A percentile compares a stretch with the other conserved stretches of the same genome.
phyloP scores from a whole-genome alignment of 441 rosid genomes.

The Capsella rubella region DNA sequence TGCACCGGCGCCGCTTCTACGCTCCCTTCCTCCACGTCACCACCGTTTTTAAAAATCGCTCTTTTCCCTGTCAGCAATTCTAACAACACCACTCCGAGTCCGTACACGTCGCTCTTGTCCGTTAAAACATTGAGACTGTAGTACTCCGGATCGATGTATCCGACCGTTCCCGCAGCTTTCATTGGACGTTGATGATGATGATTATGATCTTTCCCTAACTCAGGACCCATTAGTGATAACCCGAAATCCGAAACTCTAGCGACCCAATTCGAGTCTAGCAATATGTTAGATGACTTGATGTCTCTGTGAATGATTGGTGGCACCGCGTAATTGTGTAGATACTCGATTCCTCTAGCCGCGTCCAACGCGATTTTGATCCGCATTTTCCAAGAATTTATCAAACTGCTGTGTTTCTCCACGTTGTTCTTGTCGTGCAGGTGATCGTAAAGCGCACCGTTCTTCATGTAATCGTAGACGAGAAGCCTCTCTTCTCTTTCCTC shows the following conservation, averaged over 20 bases:
- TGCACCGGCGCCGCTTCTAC: slow-evolving; percentile 58
- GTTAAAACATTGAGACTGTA: slow-evolving; percentile 74
- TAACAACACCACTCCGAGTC: slow-evolving; percentile 81
- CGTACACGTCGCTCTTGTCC: slow-evolving; percentile 88
- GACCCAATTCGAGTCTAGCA: slow-evolving; percentile 73
- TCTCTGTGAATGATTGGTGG: slow-evolving; percentile 91
- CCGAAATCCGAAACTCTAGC: slow-evolving; percentile 95
- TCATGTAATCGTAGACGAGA: slow-evolving; percentile 88
- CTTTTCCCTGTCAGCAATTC: slow-evolving; percentile 87
- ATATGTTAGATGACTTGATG: slow-evolving; percentile 91
- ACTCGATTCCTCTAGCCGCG: slow-evolving; percentile 91
- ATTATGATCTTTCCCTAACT: slow-evolving; percentile 48
- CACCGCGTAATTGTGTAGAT: slow-evolving; percentile 90
- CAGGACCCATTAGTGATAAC: slow-evolving; percentile 78
- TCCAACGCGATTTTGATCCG: slow-evolving; percentile 85
- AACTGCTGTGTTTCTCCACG: slow-evolving; percentile 54
- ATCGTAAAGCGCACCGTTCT: slow-evolving; percentile 82
- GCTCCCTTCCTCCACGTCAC: slow-evolving; percentile 38
- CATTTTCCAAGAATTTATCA: slow-evolving; percentile 81
- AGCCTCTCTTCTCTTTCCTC: slow-evolving; percentile 84
- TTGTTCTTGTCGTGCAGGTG: slow-evolving; percentile 74
- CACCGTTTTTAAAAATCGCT: slow-evolving; percentile 65
- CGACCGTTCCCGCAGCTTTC: slow-evolving; percentile 89
- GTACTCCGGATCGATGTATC: slow-evolving; percentile 96
- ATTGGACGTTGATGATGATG: slow-evolving; percentile 49